Percentiles rank a stretch among this genome's conserved stretches.
These are phyloP conservation scores for Hericium alpestre DNA, from an alignment of 768 basidiomycete species.

Conservation along the genomic window DNA sequence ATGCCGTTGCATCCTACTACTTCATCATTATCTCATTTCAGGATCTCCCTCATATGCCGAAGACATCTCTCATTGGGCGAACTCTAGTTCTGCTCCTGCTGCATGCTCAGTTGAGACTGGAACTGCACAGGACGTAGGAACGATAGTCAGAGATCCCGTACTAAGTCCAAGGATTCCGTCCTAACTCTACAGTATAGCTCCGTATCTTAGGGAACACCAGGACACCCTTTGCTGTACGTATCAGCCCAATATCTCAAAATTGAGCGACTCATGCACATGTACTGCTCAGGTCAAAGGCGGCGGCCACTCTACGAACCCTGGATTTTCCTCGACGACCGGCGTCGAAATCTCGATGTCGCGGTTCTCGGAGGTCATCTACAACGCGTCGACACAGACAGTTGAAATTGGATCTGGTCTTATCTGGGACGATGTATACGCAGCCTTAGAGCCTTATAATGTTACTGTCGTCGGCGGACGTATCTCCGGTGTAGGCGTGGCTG, in stretches of 20 bases:
- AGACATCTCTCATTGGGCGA: conserved; percentile 6
- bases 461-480: conserved; percentile 14
- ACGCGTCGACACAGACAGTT: not conserved
- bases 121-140: conserved; percentile 5
- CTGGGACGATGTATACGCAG: conserved; percentile 17
- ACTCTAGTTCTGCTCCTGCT: not conserved
- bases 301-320: conserved; percentile 13
- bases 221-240: not conserved
- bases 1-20: not conserved
- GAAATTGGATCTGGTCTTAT: conserved; percentile 14
- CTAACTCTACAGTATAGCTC: not conserved
- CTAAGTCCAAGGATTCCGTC: too few species aligned
- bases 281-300: conserved; percentile 11
- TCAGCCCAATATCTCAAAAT: not conserved
- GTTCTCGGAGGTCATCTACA: conserved; percentile 6
- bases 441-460: conserved; percentile 5
- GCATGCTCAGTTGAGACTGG: conserved; percentile 10
- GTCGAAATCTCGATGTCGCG: conserved; percentile 15
- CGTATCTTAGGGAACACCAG: not conserved
- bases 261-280: not conserved
- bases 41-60: not conserved
- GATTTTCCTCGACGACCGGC: conserved; percentile 16
- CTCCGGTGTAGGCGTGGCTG: conserved; percentile 13
- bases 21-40: not conserved
- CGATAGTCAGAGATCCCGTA: not conserved